Percentiles rank a stretch among this genome's conserved stretches.
Evolutionary conservation across 2,329 filamentous ascomycete species (phyloP).

Genomic region (Paecilomyces sp.): DNA sequence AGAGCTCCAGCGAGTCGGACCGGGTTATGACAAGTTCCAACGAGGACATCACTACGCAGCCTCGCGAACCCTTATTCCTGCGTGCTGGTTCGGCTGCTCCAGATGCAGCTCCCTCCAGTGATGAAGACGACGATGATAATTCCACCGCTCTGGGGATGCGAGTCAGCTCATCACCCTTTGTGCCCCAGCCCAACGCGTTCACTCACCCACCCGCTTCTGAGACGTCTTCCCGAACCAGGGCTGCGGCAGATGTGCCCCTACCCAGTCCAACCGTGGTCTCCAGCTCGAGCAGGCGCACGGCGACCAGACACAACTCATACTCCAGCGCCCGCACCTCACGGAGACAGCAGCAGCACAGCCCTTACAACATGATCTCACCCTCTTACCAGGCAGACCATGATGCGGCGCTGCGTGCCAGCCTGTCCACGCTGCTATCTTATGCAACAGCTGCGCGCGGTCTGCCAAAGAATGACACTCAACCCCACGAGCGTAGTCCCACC

Average conservation of each 20-base stretch:
- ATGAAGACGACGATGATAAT: constrained; percentile 68
- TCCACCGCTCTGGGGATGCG: constrained; percentile 70
- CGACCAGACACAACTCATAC: constrained; percentile 32
- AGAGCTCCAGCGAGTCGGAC: constrained; percentile 87
- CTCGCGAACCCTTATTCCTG: constrained; percentile 16
- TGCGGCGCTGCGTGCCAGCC: constrained; percentile 79
- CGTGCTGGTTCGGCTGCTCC: constrained; percentile 17
- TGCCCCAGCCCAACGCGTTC: constrained; percentile 87
- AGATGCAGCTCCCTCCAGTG: constrained; percentile 29
- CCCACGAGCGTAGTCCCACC: constrained; percentile 15
- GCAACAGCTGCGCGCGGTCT: constrained; percentile 81
- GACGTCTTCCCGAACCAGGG: constrained; percentile 28
- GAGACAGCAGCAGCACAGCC: constrained; percentile 45
- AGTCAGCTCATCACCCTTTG: constrained; percentile 54
- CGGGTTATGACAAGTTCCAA: constrained; percentile 58
- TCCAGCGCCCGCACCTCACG: constrained; percentile 25
- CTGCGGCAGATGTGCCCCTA: constrained; percentile 40
- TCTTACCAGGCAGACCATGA: constrained; percentile 83
- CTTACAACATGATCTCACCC: constrained; percentile 64
- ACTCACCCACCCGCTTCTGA: constrained; percentile 65
- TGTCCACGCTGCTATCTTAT: constrained; percentile 94
- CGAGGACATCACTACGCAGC: constrained; percentile 43
- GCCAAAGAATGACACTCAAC: constrained; percentile 50
- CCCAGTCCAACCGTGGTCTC: constrained; percentile 41
- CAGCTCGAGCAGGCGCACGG: constrained; percentile 25